A percentile compares a stretch with the other conserved stretches of the same genome.
Conservation (phyloP, 371 early-diverging fungal genomes). For the Mucor piriformis region DNA sequence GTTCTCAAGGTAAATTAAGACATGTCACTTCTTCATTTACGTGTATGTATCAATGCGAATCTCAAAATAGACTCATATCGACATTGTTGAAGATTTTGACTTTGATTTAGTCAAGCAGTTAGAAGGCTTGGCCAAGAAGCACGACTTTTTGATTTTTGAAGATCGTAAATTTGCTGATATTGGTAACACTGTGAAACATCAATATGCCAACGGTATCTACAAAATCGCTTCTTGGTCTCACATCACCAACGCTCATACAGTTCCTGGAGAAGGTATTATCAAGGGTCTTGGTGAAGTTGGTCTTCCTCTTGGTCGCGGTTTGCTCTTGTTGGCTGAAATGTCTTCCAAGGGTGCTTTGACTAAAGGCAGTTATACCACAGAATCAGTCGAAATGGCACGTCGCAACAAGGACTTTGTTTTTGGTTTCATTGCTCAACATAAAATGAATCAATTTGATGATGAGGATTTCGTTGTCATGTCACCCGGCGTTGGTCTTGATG, state of each 20-base stretch:
- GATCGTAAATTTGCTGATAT: slow-evolving; percentile 98
- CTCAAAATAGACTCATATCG: slow-evolving; percentile 84
- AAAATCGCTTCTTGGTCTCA: slow-evolving; percentile 94
- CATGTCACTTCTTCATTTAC: not conserved
- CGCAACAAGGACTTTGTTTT: slow-evolving; percentile 87
- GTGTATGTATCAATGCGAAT: not conserved
- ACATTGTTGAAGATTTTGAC: slow-evolving; percentile 93
- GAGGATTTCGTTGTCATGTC: slow-evolving; percentile 92
- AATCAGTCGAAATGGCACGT: slow-evolving; percentile 87
- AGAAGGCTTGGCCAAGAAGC: slow-evolving; percentile 73
- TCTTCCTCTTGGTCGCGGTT: slow-evolving; percentile 76
- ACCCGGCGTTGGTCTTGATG: slow-evolving; percentile 90
- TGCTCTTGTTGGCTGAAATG: slow-evolving; percentile 96
- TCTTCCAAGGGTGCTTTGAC: slow-evolving; percentile 89
- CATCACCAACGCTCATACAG: slow-evolving; percentile 91
- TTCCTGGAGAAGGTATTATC: slow-evolving; percentile 97
- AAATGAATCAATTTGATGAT: slow-evolving; percentile 64
- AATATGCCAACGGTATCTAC: slow-evolving; percentile 91
- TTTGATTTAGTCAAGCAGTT: slow-evolving; percentile 76
- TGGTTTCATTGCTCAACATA: slow-evolving; percentile 90
- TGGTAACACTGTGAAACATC: slow-evolving; percentile 93
- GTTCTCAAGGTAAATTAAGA: slow-evolving; percentile 75
- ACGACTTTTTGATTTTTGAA: slow-evolving; percentile 95
- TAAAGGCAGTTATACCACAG: slow-evolving; percentile 78
- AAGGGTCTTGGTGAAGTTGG: slow-evolving; percentile 88